Evolutionary conservation across 179 eudicot genomes (phyloP), one percentile per base, ranked within the genome.

Genomic region (Nepenthes alata): DNA sequence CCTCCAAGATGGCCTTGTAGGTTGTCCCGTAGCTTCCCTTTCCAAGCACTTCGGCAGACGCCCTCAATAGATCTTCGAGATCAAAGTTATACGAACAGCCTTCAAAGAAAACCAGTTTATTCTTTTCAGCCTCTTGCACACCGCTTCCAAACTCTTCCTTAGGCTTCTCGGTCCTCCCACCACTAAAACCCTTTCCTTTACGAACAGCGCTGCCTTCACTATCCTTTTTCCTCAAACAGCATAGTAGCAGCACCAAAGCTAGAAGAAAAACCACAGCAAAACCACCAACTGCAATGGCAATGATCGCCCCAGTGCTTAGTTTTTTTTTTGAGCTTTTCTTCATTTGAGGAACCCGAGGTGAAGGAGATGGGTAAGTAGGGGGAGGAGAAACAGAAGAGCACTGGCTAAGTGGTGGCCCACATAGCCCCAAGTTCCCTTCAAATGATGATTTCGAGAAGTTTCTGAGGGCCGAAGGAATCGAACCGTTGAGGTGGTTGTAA

Each of bases 41-140:
- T 36, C 89, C 89, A 53, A 84, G 63, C 16, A 84, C 89, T 79
- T 84, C 89, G 13, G 89, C 89, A 51, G 89, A 84, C 66, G 89
- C 89, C 74, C 89, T 79, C 67, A 84, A 63, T 37, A 84, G 63
- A 72, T 84, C 89, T 63, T 84, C 87, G n/a, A 84, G 79, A 66
- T 84, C 89, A 74, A 84, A 84, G 51, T 76, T 80, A 54, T 72
- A 84, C 11, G 85, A 75, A 62, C 81, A 82, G 9, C 83, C 87
- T 80, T 84, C 85, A 57, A 79, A 84, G 80, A 84, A 84, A 47
- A 70, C 82, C 44, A 70, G 54, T 55, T 70, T 70, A 70, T 82
- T 84, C 73, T 82, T 84, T 39, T 84, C 89, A 8, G 89, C 70
- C 82, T 77, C 87, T 65, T 84, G 89, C 59, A 82, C 78, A 7